These are phyloP conservation scores for Pichia heedii DNA, from an alignment of 805 yeast species.

Conservation along the genomic window DNA sequence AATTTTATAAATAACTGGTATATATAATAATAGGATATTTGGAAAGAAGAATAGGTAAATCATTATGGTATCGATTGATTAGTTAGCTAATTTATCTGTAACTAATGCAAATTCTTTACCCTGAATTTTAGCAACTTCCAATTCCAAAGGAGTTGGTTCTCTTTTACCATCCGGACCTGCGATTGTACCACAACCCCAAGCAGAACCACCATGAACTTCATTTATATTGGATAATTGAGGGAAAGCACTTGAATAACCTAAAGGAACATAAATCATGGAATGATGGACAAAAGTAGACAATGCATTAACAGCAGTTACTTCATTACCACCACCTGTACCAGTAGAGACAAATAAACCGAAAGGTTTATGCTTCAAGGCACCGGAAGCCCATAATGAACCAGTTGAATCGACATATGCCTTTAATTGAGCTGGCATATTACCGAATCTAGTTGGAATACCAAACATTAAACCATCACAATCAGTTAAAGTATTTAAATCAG, in stretches of 20 bases:
- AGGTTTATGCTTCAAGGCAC: slow-evolving; percentile 64
- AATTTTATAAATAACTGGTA: too few species aligned
- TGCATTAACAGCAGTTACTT: slow-evolving; percentile 56
- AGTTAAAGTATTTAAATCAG: slow-evolving; percentile 44
- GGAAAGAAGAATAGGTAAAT: neutral
- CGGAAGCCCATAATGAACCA: slow-evolving; percentile 72
- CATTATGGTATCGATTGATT: neutral
- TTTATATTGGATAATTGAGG: slow-evolving; percentile 44
- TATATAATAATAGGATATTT: neutral
- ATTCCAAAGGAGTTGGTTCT: slow-evolving; percentile 52
- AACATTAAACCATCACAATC: slow-evolving; percentile 65
- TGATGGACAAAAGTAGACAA: slow-evolving; percentile 66
- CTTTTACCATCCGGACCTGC: slow-evolving; percentile 77
- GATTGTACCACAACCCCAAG: slow-evolving; percentile 81
- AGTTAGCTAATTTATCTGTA: slow-evolving; percentile 1
- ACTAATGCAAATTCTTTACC: slow-evolving; percentile 44
- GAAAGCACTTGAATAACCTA: slow-evolving; percentile 57
- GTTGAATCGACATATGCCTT: slow-evolving; percentile 69
- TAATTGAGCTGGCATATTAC: slow-evolving; percentile 72
- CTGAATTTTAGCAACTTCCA: slow-evolving; percentile 54
- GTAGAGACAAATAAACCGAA: slow-evolving; percentile 68
- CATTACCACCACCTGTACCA: slow-evolving; percentile 83
- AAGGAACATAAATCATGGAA: slow-evolving; percentile 72
- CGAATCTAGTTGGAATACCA: slow-evolving; percentile 83
- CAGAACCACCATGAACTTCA: slow-evolving; percentile 73